Conservation (phyloP, 2,329 filamentous ascomycete genomes). For the Colletotrichum sansevieriae region DNA sequence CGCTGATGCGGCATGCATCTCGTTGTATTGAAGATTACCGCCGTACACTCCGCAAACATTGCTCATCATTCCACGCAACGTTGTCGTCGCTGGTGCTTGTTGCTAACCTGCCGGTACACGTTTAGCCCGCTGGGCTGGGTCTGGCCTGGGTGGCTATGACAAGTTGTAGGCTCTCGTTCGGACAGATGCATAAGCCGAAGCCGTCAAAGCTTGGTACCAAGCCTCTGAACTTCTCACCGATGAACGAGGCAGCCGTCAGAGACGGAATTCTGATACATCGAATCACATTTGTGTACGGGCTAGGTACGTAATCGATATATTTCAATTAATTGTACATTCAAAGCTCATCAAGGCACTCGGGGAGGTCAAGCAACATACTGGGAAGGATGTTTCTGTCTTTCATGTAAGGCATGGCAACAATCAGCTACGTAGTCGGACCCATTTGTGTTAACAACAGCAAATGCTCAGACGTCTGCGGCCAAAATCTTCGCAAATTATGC, state of each 20-base stretch:
- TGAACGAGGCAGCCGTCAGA: slow-evolving; percentile 52
- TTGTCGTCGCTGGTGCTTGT: slow-evolving; percentile 64
- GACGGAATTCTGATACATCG: slow-evolving; percentile 54
- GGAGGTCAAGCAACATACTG: slow-evolving; percentile 53
- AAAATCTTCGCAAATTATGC: slow-evolving; percentile 65
- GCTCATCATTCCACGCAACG: slow-evolving; percentile 45
- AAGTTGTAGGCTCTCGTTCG: slow-evolving; percentile 63
- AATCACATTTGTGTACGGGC: slow-evolving; percentile 60
- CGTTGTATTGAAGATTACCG: too few relatives aligned
- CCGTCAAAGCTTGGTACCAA: slow-evolving; percentile 59
- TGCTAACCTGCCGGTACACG: slow-evolving; percentile 67
- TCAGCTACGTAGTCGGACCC: too few relatives aligned
- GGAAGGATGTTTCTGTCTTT: neutral
- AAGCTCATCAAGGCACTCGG: slow-evolving; percentile 61
- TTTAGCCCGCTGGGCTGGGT: slow-evolving; percentile 51
- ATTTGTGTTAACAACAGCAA: too few relatives aligned
- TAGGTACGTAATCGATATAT: slow-evolving; percentile 58
- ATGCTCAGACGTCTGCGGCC: slow-evolving; percentile 59
- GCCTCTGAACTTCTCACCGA: slow-evolving; percentile 56
- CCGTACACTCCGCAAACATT: neutral
- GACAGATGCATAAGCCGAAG: slow-evolving; percentile 57
- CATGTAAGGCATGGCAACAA: neutral
- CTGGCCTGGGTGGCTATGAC: slow-evolving; percentile 54
- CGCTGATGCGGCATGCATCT: too few relatives aligned
- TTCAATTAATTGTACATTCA: slow-evolving; percentile 49